Evolutionary conservation across 495 filamentous ascomycete genomes (phyloP).

Genomic region (Venustampulla echinocandica): DNA sequence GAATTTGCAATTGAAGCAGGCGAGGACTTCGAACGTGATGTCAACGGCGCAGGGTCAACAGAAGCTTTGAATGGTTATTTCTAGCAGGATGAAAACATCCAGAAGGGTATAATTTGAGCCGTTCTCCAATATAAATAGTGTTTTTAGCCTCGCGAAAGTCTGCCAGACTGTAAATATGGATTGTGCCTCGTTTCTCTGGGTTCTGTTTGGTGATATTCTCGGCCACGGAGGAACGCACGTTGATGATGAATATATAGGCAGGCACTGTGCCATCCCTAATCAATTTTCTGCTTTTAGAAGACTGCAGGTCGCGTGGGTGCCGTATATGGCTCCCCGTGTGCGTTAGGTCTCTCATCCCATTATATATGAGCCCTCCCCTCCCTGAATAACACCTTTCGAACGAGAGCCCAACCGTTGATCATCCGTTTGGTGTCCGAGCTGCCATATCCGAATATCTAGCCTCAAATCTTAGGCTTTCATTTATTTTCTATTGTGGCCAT

Average conservation of each 20-base stretch:
- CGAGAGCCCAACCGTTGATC: slow-evolving; percentile 9
- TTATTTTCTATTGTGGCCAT: too few relatives aligned
- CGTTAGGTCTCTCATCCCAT: slow-evolving; percentile 9
- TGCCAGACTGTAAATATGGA: slow-evolving; percentile 14
- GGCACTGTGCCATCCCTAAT: slow-evolving; percentile 10
- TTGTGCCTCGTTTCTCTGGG: slow-evolving; percentile 13
- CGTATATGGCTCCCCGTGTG: slow-evolving; percentile 10
- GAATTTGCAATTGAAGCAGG: slow-evolving; percentile 12
- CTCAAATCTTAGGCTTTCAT: too few relatives aligned
- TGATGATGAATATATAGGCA: slow-evolving; percentile 13
- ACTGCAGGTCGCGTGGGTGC: slow-evolving; percentile 13
- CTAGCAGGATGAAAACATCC: slow-evolving; percentile 10
- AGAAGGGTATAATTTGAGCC: slow-evolving; percentile 11
- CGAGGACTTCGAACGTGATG: slow-evolving; percentile 13
- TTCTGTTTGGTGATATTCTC: slow-evolving; percentile 16
- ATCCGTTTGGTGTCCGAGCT: too few relatives aligned
- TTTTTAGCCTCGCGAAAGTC: slow-evolving; percentile 14
- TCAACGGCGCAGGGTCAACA: slow-evolving; percentile 10
- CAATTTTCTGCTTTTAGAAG: slow-evolving; percentile 16
- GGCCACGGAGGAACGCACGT: slow-evolving; percentile 13
- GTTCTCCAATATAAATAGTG: slow-evolving; percentile 12
- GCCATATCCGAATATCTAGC: too few relatives aligned
- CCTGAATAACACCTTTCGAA: slow-evolving; percentile 14
- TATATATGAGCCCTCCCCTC: slow-evolving; percentile 16
- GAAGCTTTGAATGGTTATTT: slow-evolving; percentile 14